Percentiles rank a stretch among this genome's conserved stretches.
phyloP scores from a whole-genome alignment of 78 protist genomes.

The Trichosphaerium sp. region DNA sequence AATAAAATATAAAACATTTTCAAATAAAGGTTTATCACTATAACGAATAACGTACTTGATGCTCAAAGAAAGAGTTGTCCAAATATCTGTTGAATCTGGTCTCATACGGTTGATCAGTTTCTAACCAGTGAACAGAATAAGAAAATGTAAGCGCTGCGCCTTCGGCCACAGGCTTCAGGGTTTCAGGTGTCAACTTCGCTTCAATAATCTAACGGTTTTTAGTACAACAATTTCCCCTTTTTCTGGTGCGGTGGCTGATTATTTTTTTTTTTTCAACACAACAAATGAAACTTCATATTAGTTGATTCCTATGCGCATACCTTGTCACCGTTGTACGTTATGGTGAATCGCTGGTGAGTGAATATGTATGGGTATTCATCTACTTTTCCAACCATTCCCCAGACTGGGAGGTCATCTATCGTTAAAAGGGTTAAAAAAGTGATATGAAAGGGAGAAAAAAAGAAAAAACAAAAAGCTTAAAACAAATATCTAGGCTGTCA shows the following conservation, averaged over 20 bases:
- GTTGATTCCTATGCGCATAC: neutral
- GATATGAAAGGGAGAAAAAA: neutral
- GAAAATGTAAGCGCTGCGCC: constrained; percentile 14
- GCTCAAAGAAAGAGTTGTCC: constrained; percentile 77
- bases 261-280: neutral
- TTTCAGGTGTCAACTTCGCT: constrained; percentile 48
- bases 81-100: constrained; percentile 67
- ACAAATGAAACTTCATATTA: neutral
- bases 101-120: constrained; percentile 3
- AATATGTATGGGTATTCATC: constrained; percentile 19
- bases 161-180: constrained; percentile 4
- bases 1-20: neutral
- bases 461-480: neutral
- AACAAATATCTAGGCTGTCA: neutral
- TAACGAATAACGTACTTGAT: constrained; percentile 9
- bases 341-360: constrained; percentile 55
- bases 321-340: constrained; percentile 54
- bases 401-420: constrained; percentile 80
- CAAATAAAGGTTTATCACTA: neutral
- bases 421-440: neutral
- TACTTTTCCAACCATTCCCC: constrained; percentile 72
- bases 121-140: constrained; percentile 38
- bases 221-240: no score
- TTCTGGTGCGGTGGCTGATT: neutral
- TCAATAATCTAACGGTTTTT: constrained; percentile 15